Percentiles rank a stretch among this genome's conserved stretches.
phyloP scores from a whole-genome alignment of 2,329 filamentous ascomycete genomes.

The Cladosporium sp. region DNA sequence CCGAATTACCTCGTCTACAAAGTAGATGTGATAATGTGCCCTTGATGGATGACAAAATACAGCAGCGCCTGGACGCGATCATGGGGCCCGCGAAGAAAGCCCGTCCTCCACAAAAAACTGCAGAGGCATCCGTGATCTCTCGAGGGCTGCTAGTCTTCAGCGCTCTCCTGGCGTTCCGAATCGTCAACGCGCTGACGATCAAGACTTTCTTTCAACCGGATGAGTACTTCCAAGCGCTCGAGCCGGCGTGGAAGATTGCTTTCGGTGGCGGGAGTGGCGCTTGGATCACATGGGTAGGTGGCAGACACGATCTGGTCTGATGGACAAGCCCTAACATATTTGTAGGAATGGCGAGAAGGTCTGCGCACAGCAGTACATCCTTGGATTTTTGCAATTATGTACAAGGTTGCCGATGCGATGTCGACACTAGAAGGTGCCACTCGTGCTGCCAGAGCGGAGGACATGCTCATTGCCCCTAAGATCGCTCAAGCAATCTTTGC shows the following conservation, averaged over 20 bases:
- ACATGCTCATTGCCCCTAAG: constrained; percentile 73
- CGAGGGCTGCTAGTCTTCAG: constrained; percentile 24
- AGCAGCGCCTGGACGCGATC: not conserved
- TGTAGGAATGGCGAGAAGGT: constrained; percentile 86
- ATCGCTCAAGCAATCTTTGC: constrained; percentile 75
- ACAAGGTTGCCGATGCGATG: constrained; percentile 61
- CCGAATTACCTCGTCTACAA: not conserved
- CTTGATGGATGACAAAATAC: not conserved
- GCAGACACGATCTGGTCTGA: not conserved
- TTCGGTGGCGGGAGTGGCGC: constrained; percentile 77
- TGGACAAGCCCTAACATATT: constrained; percentile 17
- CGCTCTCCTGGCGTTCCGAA: constrained; percentile 65
- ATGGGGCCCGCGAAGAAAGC: not conserved
- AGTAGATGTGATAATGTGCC: not conserved
- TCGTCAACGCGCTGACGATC: constrained; percentile 75
- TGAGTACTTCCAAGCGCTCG: constrained; percentile 93
- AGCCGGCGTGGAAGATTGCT: constrained; percentile 87
- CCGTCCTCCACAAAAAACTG: not conserved
- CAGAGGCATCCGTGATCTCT: not conserved
- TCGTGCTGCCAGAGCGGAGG: constrained; percentile 59
- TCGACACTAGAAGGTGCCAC: constrained; percentile 57
- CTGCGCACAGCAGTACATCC: constrained; percentile 91
- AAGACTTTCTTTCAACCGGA: constrained; percentile 97
- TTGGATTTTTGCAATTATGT: constrained; percentile 76
- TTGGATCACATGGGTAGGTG: constrained; percentile 89